Evolutionary conservation across 371 early-diverging fungal species (phyloP).

Genomic region (Mucor circinelloides): DNA sequence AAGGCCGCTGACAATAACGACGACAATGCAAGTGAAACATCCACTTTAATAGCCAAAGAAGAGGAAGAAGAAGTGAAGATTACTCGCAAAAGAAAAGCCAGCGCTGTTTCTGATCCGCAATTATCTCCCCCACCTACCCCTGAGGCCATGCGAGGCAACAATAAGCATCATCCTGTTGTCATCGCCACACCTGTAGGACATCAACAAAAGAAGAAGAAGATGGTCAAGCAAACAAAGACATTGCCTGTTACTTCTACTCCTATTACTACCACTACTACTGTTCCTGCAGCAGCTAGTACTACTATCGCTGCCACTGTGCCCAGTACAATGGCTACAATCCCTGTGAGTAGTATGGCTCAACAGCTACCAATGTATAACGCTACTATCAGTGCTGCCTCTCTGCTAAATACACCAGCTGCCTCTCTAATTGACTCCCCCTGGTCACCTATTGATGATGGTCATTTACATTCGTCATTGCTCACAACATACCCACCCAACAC

Average conservation of each 20-base stretch:
- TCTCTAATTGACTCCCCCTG: constrained; percentile 9
- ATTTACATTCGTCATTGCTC: not conserved
- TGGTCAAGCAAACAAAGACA: constrained; percentile 19
- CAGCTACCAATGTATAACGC: not conserved
- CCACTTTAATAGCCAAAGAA: not conserved
- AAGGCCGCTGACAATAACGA: not conserved
- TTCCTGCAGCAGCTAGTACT: too few relatives aligned
- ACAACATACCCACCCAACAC: constrained; percentile 1
- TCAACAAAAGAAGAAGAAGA: constrained; percentile 19
- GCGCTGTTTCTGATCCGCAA: constrained; percentile 10
- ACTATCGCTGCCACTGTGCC: not conserved
- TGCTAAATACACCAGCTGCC: not conserved
- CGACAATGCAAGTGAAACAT: not conserved
- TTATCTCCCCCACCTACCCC: constrained; percentile 30
- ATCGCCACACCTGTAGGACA: not conserved
- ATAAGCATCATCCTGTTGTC: not conserved
- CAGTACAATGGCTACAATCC: not conserved
- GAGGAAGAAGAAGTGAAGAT: not conserved
- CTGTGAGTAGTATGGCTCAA: not conserved
- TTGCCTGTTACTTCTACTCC: not conserved
- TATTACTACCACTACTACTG: not conserved
- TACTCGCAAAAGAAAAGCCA: constrained; percentile 18
- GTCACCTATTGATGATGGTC: constrained; percentile 4
- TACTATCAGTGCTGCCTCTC: not conserved
- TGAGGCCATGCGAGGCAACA: constrained; percentile 7